A percentile compares a stretch with the other conserved stretches of the same genome.
Conservation (phyloP, 2,329 filamentous ascomycete genomes). For the Aureobasidium sp. region DNA sequence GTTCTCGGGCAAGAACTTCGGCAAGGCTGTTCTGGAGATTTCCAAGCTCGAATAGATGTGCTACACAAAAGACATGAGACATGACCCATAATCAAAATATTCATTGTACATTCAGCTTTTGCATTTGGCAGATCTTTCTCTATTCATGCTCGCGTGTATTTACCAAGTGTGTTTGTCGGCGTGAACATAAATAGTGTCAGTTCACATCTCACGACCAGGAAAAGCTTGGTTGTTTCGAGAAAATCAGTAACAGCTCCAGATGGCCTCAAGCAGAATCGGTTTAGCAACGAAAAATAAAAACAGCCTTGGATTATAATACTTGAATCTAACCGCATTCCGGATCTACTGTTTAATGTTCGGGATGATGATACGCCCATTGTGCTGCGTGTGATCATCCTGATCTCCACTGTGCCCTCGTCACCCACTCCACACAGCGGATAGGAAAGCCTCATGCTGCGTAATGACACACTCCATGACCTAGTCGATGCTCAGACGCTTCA, state of each 20-base stretch:
- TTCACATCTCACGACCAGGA: not conserved
- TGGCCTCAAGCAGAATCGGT: not conserved
- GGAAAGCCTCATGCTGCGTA: not conserved
- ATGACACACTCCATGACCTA: not conserved
- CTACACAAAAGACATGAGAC: slow-evolving; percentile 1
- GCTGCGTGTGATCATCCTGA: not conserved
- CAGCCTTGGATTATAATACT: not conserved
- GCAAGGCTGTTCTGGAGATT: slow-evolving; percentile 74
- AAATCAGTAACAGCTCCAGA: not conserved
- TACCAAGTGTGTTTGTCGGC: not conserved
- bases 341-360: not conserved
- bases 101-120: not conserved
- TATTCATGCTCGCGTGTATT: not conserved
- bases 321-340: not conserved
- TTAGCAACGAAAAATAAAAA: not conserved
- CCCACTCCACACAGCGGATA: not conserved
- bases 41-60: slow-evolving; percentile 19
- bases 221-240: not conserved
- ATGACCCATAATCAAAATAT: not conserved
- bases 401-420: not conserved
- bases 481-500: not conserved
- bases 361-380: not conserved
- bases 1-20: slow-evolving; percentile 73
- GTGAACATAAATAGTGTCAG: not conserved
- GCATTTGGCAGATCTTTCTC: not conserved